phyloP scores from a whole-genome alignment of 2,329 filamentous ascomycete genomes.

The Dichotomopilus funicola region DNA sequence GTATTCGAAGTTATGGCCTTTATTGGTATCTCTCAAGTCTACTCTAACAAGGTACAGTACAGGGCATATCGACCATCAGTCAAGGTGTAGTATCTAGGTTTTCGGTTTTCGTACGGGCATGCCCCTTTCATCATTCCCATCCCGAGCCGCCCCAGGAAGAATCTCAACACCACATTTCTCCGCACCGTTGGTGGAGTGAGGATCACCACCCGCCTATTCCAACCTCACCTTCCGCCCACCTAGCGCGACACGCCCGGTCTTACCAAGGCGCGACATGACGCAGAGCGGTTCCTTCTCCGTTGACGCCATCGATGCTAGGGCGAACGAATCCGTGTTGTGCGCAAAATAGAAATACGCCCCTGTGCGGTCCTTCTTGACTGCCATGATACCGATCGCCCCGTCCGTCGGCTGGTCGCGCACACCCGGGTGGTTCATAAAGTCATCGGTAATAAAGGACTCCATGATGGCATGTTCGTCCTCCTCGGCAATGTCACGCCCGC shows the following conservation, averaged over 20 bases:
- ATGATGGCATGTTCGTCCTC: constrained; percentile 72
- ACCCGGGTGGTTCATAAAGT: constrained; percentile 89
- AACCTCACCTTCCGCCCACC: constrained; percentile 46
- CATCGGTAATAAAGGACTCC: constrained; percentile 70
- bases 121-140: not conserved
- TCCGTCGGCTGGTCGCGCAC: constrained; percentile 71
- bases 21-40: not conserved
- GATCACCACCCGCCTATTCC: constrained; percentile 14
- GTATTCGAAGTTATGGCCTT: not conserved
- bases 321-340: constrained; percentile 88
- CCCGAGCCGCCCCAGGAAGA: not conserved
- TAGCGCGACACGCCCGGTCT: constrained; percentile 46
- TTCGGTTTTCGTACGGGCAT: not conserved
- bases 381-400: constrained; percentile 87
- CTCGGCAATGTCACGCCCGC: constrained; percentile 57
- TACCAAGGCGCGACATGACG: constrained; percentile 74
- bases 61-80: not conserved
- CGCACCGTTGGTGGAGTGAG: too few species aligned
- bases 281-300: constrained; percentile 68
- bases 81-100: not conserved
- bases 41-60: not conserved
- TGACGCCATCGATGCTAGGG: constrained; percentile 81
- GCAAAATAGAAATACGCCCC: constrained; percentile 86
- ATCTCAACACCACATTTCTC: not conserved
- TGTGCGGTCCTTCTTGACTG: constrained; percentile 72